These are phyloP conservation scores for Antonospora locustae DNA, from an alignment of 371 early-diverging fungal species.

Conservation along the genomic window DNA sequence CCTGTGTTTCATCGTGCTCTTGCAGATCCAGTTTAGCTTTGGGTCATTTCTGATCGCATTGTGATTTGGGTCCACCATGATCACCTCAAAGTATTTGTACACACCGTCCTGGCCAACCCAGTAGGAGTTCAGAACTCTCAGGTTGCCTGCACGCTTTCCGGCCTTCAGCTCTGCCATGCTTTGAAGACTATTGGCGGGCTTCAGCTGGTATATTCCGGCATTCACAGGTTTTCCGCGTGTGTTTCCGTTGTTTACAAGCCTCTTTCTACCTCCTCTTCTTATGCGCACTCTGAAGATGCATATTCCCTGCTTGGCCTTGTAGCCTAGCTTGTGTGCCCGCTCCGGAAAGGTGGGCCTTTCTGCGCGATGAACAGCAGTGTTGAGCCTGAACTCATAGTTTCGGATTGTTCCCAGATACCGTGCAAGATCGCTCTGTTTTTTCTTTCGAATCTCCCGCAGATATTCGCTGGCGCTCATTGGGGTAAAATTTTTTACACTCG, in stretches of 20 bases:
- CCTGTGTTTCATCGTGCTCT: slow-evolving; percentile 86
- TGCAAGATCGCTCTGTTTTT: slow-evolving; percentile 94
- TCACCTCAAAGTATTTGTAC: slow-evolving; percentile 94
- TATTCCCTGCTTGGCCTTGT: slow-evolving; percentile 94
- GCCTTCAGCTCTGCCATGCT: slow-evolving; percentile 85
- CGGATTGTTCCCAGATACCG: slow-evolving; percentile 88
- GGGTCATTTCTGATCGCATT: slow-evolving; percentile 86
- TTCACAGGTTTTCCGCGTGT: slow-evolving; percentile 86
- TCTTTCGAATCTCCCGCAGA: slow-evolving; percentile 83
- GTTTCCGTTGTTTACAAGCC: slow-evolving; percentile 82
- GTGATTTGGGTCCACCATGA: slow-evolving; percentile 85
- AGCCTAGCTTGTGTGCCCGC: slow-evolving; percentile 92
- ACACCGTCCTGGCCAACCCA: slow-evolving; percentile 91
- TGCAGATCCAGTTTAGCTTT: slow-evolving; percentile 93
- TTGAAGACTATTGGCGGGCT: slow-evolving; percentile 76
- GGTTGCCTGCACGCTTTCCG: slow-evolving; percentile 75
- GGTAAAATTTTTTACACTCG: too few relatives aligned
- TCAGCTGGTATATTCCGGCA: slow-evolving; percentile 88
- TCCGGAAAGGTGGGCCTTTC: slow-evolving; percentile 90
- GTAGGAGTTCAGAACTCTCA: slow-evolving; percentile 91
- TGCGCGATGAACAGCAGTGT: slow-evolving; percentile 83
- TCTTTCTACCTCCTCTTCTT: slow-evolving; percentile 88
- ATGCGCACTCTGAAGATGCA: slow-evolving; percentile 88
- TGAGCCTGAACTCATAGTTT: slow-evolving; percentile 93
- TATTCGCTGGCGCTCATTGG: slow-evolving; percentile 72